These are phyloP conservation scores for Nakazawaea ambrosiae DNA, from an alignment of 805 yeast species.

Conservation along the genomic window DNA sequence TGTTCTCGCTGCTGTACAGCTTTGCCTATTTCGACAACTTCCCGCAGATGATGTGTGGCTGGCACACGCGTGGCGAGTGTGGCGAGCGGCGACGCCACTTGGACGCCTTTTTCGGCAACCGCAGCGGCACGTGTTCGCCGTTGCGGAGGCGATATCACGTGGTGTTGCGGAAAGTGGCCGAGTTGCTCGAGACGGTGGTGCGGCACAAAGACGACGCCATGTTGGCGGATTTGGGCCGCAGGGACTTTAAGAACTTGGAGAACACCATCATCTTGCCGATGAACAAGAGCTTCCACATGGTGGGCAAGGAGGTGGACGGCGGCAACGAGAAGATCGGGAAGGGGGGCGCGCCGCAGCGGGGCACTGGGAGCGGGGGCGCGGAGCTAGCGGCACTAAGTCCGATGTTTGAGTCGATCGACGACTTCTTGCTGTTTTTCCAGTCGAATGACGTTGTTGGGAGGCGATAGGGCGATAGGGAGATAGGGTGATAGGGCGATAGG, in stretches of 20 bases:
- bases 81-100: too few species aligned
- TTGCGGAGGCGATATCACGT: neutral
- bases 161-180: neutral
- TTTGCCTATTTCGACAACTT: neutral
- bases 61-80: too few species aligned
- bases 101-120: too few species aligned
- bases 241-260: neutral
- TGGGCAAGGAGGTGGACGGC: neutral
- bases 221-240: neutral
- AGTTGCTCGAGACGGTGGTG: neutral
- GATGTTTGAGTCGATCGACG: neutral
- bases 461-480: neutral
- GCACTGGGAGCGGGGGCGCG: too few species aligned
- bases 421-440: neutral
- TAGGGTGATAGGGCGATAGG: neutral
- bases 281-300: neutral
- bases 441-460: neutral
- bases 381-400: too few species aligned
- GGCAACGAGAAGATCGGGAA: neutral
- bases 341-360: too few species aligned
- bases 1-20: neutral
- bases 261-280: neutral
- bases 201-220: neutral
- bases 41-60: conserved; percentile 1
- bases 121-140: too few species aligned